phyloP scores from a whole-genome alignment of 306 rosid species.

The Acmispon strigosus region DNA sequence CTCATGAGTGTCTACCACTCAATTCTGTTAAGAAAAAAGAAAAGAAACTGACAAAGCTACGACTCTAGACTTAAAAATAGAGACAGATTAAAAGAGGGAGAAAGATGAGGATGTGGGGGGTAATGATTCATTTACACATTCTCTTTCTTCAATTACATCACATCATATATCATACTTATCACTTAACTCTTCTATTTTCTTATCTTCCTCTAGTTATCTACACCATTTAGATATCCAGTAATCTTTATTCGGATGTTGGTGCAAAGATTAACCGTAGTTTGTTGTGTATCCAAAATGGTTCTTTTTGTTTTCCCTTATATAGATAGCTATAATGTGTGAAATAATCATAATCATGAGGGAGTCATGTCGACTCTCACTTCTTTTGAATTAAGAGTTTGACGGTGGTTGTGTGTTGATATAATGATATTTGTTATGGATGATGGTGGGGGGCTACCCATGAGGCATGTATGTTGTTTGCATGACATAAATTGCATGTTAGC shows the following conservation, averaged over 20 bases:
- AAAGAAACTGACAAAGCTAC: background rate
- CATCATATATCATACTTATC: too few species aligned
- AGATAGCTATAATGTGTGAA: background rate
- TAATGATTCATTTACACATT: too few species aligned
- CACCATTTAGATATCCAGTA: too few species aligned
- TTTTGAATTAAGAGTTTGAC: background rate
- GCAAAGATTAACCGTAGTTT: slow-evolving; percentile 11
- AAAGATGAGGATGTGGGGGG: background rate
- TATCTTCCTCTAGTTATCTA: too few species aligned
- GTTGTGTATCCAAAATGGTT: slow-evolving; percentile 13
- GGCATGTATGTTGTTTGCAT: slow-evolving; percentile 53
- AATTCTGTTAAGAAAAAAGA: background rate
- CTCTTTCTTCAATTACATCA: too few species aligned
- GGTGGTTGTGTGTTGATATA: slow-evolving; percentile 21
- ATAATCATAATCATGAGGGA: too few species aligned
- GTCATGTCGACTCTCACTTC: background rate
- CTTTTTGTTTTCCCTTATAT: slow-evolving; percentile 9
- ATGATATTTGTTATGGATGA: slow-evolving; percentile 22
- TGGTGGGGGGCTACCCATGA: slow-evolving; percentile 57
- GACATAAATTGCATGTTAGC: slow-evolving; percentile 54
- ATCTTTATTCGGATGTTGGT: background rate
- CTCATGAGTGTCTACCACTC: too few species aligned
- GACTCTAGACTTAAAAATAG: background rate
- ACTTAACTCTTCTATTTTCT: too few species aligned
- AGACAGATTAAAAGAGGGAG: background rate